Evolutionary conservation across 176 grass and related monocot species (phyloP).

Genomic region (Poa pratensis): DNA sequence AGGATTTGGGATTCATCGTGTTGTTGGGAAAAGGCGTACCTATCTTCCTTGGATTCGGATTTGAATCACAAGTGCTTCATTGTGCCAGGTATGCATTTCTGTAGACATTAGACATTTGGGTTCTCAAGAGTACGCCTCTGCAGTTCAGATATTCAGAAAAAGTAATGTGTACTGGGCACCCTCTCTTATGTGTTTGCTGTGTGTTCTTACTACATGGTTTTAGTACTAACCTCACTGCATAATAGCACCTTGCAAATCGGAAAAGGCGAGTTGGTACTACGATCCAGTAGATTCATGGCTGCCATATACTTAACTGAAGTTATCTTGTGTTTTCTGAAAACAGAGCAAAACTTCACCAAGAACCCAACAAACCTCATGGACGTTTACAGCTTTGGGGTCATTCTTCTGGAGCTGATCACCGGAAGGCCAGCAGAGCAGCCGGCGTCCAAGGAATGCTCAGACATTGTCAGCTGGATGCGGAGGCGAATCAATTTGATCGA

Average conservation of each 20-base stretch:
- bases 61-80: constrained; percentile 56
- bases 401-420: constrained; percentile 76
- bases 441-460: constrained; percentile 44
- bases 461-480: constrained; percentile 71
- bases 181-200: background rate
- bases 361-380: constrained; percentile 70
- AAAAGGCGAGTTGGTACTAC: background rate
- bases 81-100: constrained; percentile 55
- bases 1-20: constrained; percentile 56
- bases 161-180: background rate
- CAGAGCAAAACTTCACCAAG: constrained; percentile 63
- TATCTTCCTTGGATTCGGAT: constrained; percentile 53
- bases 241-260: background rate
- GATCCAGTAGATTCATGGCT: background rate
- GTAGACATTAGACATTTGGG: background rate
- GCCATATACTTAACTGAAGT: constrained; percentile 4
- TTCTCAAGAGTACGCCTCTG: background rate
- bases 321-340: constrained; percentile 13
- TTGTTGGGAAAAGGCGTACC: constrained; percentile 53
- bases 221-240: background rate
- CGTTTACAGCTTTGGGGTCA: constrained; percentile 80
- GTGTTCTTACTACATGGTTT: background rate
- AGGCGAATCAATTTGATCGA: constrained; percentile 59
- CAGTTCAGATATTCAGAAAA: background rate
- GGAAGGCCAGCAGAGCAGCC: constrained; percentile 66